phyloP scores from a whole-genome alignment of 202 grass and related monocot genomes.

The Panicum virgatum region DNA sequence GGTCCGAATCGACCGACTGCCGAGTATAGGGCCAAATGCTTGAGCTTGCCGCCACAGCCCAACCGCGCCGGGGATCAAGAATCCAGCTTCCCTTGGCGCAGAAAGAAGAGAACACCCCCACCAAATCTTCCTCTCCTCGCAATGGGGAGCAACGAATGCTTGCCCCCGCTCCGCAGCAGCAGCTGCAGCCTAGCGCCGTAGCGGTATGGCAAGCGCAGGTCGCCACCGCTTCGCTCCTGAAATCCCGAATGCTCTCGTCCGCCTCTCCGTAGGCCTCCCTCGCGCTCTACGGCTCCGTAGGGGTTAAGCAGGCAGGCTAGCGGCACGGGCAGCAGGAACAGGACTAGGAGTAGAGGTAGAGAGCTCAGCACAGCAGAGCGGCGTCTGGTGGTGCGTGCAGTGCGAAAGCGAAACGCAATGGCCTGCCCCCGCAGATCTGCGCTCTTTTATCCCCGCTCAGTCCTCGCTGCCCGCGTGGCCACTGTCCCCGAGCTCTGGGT shows the following conservation, averaged over 20 bases:
- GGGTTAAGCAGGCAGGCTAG: conserved; percentile 19
- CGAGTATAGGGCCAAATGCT: background rate
- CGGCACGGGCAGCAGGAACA: background rate
- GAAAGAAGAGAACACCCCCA: background rate
- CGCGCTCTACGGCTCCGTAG: background rate
- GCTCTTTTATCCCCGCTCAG: conserved; percentile 22
- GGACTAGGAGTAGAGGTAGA: background rate
- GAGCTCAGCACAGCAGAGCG: conserved; percentile 12
- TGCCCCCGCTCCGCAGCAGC: background rate
- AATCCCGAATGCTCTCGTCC: background rate
- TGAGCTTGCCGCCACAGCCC: conserved; percentile 25
- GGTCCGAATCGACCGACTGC: background rate
- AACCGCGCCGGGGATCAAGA: conserved; percentile 34
- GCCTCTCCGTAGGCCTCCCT: background rate
- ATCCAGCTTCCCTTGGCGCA: background rate
- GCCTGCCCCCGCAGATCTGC: background rate
- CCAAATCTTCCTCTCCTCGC: background rate
- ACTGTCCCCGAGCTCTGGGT: background rate
- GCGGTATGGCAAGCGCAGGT: background rate
- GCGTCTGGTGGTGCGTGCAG: conserved; percentile 31
- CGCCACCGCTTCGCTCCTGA: conserved; percentile 15
- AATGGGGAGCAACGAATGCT: background rate
- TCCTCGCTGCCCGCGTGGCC: background rate
- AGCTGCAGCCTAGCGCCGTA: conserved; percentile 4
- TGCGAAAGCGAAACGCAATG: conserved; percentile 6